Evolutionary conservation across 2,329 filamentous ascomycete species (phyloP).

Genomic region (Curvularia sp.): DNA sequence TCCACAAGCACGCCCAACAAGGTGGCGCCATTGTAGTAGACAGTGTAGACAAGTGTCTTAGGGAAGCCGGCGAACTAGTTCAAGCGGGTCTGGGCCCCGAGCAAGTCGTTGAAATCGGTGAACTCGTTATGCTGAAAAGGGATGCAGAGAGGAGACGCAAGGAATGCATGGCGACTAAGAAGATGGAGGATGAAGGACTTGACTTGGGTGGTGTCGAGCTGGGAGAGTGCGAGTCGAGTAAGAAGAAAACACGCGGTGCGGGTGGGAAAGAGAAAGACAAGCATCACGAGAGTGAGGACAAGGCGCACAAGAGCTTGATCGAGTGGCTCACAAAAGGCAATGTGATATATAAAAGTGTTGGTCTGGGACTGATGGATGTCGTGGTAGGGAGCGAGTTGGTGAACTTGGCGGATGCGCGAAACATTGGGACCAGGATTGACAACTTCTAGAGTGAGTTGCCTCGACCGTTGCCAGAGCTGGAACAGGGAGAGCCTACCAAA

Average conservation of each 20-base stretch:
- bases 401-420: slow-evolving; percentile 61
- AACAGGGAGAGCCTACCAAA: neutral
- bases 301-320: slow-evolving; percentile 53
- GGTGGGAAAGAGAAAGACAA: slow-evolving; percentile 53
- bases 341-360: slow-evolving; percentile 74
- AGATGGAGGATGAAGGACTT: slow-evolving; percentile 72
- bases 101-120: slow-evolving; percentile 86
- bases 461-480: neutral
- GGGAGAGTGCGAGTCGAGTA: slow-evolving; percentile 70
- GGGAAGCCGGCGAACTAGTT: slow-evolving; percentile 86
- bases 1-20: slow-evolving; percentile 67
- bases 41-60: slow-evolving; percentile 78
- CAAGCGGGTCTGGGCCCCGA: slow-evolving; percentile 74
- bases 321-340: slow-evolving; percentile 70
- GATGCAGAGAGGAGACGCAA: slow-evolving; percentile 53
- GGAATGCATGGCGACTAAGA: slow-evolving; percentile 41
- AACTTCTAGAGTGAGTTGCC: slow-evolving; percentile 47
- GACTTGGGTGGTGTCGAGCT: slow-evolving; percentile 77
- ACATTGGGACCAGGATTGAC: slow-evolving; percentile 63
- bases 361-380: slow-evolving; percentile 72
- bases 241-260: slow-evolving; percentile 60
- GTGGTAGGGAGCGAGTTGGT: slow-evolving; percentile 67
- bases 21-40: slow-evolving; percentile 68
- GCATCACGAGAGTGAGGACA: slow-evolving; percentile 34
- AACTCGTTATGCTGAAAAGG: slow-evolving; percentile 71